A percentile compares a stretch with the other conserved stretches of the same genome.
Evolutionary conservation across 306 rosid species (phyloP).

Genomic region (Castanospermum australe): DNA sequence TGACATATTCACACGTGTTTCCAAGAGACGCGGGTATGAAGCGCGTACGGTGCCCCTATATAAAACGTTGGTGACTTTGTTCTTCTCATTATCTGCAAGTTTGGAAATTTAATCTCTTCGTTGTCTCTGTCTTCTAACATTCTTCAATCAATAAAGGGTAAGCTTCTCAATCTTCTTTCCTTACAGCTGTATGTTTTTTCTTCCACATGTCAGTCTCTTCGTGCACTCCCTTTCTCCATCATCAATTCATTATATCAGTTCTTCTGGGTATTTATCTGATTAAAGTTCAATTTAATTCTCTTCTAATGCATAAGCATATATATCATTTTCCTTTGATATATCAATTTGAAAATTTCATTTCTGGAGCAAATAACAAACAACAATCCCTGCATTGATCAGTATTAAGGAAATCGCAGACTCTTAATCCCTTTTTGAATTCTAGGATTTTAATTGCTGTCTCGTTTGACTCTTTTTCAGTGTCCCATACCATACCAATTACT

Average conservation of each 20-base stretch:
- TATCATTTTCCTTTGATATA: background rate
- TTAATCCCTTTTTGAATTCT: background rate
- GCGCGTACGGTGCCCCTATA: conserved; percentile 32
- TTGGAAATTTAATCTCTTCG: background rate
- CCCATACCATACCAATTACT: background rate
- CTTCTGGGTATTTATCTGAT: background rate
- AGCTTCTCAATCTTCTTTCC: background rate
- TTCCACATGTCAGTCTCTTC: background rate
- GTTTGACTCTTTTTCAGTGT: conserved; percentile 1
- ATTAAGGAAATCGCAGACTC: background rate
- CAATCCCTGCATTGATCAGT: too few relatives aligned
- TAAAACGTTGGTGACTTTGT: background rate
- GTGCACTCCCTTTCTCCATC: background rate
- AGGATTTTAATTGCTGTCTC: background rate
- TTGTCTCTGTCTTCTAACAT: background rate
- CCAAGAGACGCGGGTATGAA: background rate
- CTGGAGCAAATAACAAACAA: background rate
- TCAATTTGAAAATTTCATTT: background rate
- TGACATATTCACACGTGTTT: conserved; percentile 38
- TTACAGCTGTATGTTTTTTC: background rate
- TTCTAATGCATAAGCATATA: too few relatives aligned
- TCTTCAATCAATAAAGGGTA: conserved; percentile 30
- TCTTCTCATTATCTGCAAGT: background rate
- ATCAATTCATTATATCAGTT: background rate
- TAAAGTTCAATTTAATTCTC: too few relatives aligned